These are phyloP conservation scores for Thalia dealbata DNA, from an alignment of 176 grass and related monocot genomes.

Conservation along the genomic window DNA sequence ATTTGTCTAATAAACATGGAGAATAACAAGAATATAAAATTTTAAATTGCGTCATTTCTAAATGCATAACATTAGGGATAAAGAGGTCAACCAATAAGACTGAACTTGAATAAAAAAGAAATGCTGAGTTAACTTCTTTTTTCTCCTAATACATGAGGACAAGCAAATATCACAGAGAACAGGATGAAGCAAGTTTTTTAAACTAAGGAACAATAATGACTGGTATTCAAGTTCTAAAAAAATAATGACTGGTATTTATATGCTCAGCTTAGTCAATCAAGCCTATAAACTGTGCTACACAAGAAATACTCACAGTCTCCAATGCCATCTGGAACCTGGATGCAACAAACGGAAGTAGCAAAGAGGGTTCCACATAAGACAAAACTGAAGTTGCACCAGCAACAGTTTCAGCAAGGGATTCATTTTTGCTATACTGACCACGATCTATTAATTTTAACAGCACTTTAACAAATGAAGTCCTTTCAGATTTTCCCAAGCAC, in stretches of 20 bases:
- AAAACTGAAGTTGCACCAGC: conserved; percentile 79
- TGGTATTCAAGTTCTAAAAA: too few species aligned
- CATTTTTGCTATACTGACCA: conserved; percentile 93
- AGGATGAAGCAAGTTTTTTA: not conserved
- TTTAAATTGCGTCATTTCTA: too few species aligned
- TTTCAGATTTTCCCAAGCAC: conserved; percentile 66
- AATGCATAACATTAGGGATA: too few species aligned
- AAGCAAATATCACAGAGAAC: not conserved
- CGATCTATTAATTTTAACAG: conserved; percentile 86
- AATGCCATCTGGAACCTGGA: conserved; percentile 77
- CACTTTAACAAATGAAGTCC: conserved; percentile 54
- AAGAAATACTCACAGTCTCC: conserved; percentile 67
- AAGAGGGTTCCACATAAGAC: conserved; percentile 73
- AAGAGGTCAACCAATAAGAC: not conserved
- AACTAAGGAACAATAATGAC: not conserved
- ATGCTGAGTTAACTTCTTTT: too few species aligned
- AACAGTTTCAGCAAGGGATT: conserved; percentile 84
- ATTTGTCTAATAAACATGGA: too few species aligned
- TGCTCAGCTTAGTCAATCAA: conserved; percentile 1
- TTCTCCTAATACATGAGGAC: not conserved
- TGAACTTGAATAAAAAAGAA: not conserved
- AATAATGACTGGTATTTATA: not conserved
- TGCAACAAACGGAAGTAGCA: conserved; percentile 81
- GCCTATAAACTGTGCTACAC: conserved; percentile 14
- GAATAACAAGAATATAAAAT: too few species aligned